Evolutionary conservation across 345 rosid genomes (phyloP), one percentile per base, ranked within the genome.

Genomic region (Eucalyptus leucophloia): DNA sequence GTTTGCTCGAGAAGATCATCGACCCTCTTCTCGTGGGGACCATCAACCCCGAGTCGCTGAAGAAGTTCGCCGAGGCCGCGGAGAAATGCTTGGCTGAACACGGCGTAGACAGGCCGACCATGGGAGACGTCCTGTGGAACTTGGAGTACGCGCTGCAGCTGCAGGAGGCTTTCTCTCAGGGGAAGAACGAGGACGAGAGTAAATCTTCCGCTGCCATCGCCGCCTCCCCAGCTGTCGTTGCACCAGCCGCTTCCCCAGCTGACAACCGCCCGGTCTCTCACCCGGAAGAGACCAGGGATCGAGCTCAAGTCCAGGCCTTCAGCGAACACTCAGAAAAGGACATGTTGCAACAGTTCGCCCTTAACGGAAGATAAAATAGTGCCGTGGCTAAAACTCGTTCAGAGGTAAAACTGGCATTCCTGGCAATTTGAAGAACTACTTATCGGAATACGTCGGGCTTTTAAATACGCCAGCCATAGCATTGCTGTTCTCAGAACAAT

Each of bases 111-210:
- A 88, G 95, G 91, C 95, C 94, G n/a, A 90, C 92, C 42, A 93
- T 93, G 95, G 95, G 95, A 69, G 95, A 93, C 88, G 95, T 93
- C 28, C 87, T 93, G 89, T 93, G 95, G 95, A 93, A 92, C 87
- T 89, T 93, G 88, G 95, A 93, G 87, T 93, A 92, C 86, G 95
- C 94, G 19, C 89, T 93, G 89, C 95, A 93, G 89, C 93, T 93
- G 58, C 95, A 90, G 58, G 91, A 90, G 90, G 69, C 91, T 42
- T 90, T 88, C 88, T 62, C 69, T 16, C 89, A 88, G 65, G 88
- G 89, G 44, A 90, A 90, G 85, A 60, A 32, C 13, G 89, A 88
- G 50, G 91, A 90, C 4, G 91, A 90, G n/a, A 56, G 50, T 53
- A 87, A 81, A 86, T 89, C 89, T 13, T 87, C 81, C 4, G 85